Evolutionary conservation across 1,284 basidiomycete genomes (phyloP), one percentile per base, ranked within the genome.

Genomic region (Coniophora puteana): DNA sequence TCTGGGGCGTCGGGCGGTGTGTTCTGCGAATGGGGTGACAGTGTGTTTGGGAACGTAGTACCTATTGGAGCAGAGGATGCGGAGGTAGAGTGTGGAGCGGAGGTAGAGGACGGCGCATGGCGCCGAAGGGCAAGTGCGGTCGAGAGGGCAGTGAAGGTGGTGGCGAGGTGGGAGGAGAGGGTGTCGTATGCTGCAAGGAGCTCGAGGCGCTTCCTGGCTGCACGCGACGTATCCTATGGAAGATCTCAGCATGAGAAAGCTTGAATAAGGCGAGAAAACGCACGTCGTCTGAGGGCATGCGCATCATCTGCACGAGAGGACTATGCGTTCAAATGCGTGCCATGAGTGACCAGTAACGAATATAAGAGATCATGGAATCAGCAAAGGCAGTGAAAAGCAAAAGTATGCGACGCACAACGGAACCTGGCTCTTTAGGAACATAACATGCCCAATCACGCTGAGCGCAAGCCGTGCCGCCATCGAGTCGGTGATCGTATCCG

Each of bases 351-450:
- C 41, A 26, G 14, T 40, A 20, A 22, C 16, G 36, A 11, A 31
- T 22, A 17, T 21, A 33, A 40, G 12, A 5, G 25, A 25, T 31
- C 5, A 34, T 46, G 24, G 40, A 1, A 16, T 34, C 7, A 18
- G 41, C 8, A 10, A 5, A 35, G 24, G 14, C 26, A 14, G 16
- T 16, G 41, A 28, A 30, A 28, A 16, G 22, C 2, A 34, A 12
- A 31, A 14, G 14, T 16, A 32, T 34, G n/a, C 13, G 4, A 72
- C 84, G 59, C 50, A 88, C 85, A 89, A 77, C 3, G 85, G 86
- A 0, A 87, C 66, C 51, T 89, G 85, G 46, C 72, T 80, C 56
- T 89, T 89, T 38, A 87, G 63, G 54, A 83, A 89, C 13, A 89
- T 58, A 1, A 85, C 68, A 52, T 88, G 82, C 0, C 76, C 76